Conservation (phyloP, 2,329 filamentous ascomycete genomes). For the Coniochaeta sp. region DNA sequence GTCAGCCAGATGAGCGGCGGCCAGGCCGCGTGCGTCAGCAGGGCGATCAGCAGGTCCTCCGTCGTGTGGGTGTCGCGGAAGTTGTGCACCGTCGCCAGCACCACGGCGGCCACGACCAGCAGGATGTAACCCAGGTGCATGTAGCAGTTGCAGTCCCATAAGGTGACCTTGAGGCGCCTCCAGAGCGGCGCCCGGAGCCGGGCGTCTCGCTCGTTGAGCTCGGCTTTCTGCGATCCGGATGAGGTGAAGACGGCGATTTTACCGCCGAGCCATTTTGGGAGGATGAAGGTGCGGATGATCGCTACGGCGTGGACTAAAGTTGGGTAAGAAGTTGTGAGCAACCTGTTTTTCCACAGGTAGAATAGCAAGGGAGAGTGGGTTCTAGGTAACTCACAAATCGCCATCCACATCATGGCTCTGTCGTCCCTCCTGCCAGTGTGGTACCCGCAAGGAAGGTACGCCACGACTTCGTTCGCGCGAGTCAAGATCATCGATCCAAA, state of each 20-base stretch:
- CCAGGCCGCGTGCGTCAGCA: slow-evolving; percentile 56
- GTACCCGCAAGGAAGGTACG: slow-evolving; percentile 52
- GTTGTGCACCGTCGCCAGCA: slow-evolving; percentile 15
- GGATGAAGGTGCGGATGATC: slow-evolving; percentile 48
- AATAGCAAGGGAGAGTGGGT: too few relatives aligned
- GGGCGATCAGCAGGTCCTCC: slow-evolving; percentile 32
- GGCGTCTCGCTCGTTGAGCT: slow-evolving; percentile 50
- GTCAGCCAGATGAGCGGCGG: slow-evolving; percentile 51
- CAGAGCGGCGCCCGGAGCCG: slow-evolving; percentile 42
- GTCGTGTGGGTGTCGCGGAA: neutral
- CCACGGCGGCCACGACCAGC: slow-evolving; percentile 41
- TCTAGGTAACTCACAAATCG: slow-evolving; percentile 39
- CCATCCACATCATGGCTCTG: slow-evolving; percentile 54
- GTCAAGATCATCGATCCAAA: slow-evolving; percentile 42
- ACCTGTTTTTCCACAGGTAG: too few relatives aligned
- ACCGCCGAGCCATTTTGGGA: slow-evolving; percentile 53
- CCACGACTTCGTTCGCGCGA: slow-evolving; percentile 48
- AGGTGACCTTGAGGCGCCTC: slow-evolving; percentile 43
- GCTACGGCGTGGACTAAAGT: slow-evolving; percentile 35
- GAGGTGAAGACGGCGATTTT: slow-evolving; percentile 51
- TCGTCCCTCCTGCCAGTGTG: slow-evolving; percentile 49
- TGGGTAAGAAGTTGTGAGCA: neutral
- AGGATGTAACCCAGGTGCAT: neutral
- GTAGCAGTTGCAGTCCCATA: slow-evolving; percentile 46
- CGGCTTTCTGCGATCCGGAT: slow-evolving; percentile 48